These are phyloP conservation scores for Trichomonascaceae sp. DNA, from an alignment of 1,139 yeast genomes.

Conservation along the genomic window DNA sequence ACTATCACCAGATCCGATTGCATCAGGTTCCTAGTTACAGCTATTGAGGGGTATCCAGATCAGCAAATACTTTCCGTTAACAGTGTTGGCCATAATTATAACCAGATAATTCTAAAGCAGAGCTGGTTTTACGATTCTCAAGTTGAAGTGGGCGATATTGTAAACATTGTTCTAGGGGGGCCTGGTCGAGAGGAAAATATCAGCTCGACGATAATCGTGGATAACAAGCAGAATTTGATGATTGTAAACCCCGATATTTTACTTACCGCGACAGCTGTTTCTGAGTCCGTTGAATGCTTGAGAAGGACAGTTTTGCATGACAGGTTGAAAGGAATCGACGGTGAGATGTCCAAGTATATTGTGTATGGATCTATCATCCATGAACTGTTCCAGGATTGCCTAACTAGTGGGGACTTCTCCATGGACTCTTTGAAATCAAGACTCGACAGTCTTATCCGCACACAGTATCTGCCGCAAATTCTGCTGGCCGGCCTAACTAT, in stretches of 20 bases:
- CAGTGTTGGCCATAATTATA: neutral
- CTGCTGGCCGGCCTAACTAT: conserved; percentile 50
- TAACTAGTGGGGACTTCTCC: conserved; percentile 41
- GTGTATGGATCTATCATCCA: conserved; percentile 78
- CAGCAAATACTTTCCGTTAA: conserved; percentile 9
- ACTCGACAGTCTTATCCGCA: conserved; percentile 42
- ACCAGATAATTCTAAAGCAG: conserved; percentile 18
- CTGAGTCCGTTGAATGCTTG: conserved; percentile 68
- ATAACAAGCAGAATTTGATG: conserved; percentile 51
- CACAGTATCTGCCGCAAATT: conserved; percentile 44
- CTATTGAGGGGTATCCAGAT: conserved; percentile 3
- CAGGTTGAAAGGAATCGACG: conserved; percentile 41
- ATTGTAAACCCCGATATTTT: conserved; percentile 80
- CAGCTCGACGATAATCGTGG: conserved; percentile 41
- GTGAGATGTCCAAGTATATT: conserved; percentile 58
- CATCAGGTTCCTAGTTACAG: conserved; percentile 14
- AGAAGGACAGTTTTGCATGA: conserved; percentile 61
- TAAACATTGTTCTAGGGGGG: conserved; percentile 32
- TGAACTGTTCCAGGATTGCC: conserved; percentile 64
- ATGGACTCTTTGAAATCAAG: conserved; percentile 41
- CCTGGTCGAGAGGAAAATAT: neutral
- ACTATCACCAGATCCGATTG: conserved; percentile 15
- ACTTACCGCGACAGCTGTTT: conserved; percentile 73
- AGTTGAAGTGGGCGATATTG: conserved; percentile 28
- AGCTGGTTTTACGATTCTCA: conserved; percentile 25